Base-by-base conservation (phyloP, 352 stramenopile species). In the Phytophthora niederhauseri region DNA sequence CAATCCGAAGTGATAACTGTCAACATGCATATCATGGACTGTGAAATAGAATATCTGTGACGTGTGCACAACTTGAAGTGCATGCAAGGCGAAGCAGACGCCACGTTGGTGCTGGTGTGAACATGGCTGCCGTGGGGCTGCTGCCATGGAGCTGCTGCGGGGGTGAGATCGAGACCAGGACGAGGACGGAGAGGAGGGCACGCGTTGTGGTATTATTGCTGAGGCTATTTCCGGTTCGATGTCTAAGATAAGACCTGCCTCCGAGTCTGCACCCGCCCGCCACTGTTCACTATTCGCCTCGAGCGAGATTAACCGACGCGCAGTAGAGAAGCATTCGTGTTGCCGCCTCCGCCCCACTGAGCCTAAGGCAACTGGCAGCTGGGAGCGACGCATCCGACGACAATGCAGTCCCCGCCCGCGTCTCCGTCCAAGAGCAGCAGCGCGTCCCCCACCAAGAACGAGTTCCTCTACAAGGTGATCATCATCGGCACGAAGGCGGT, bases 401-500 rank as follows among this genome's bases (percentile, higher is more conserved):
- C 11, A 50, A 65, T 65, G 58, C 36, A 58, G 54, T 68, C 69
- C 20, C 28, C 65, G 55, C 31, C 60, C 17, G 53, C 67, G 30
- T 81, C 73, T 31, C 80, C 80, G 5, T 64, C 78, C 22, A 64
- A 64, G 19, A 64, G 57, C 57, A 55, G 57, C 56, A 49, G 31
- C n/a, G 73, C 64, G 51, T 86, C 80, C 14, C 80, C 76, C 6
- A 70, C 77, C 62, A 75, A 70, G 31, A 66, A 72, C 53, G 74
- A 89, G 65, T 76, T 75, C 24, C 55, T 87, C 43, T 89, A 89
- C 75, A 87, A 87, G 53, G 71, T 91, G 68, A 82, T 91, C 58
- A 62, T 91, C 51, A 89, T 88, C 53, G 82, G 82, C 11, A 88
- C 80, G 0, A 77, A 77, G 1, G 80, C 78, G 15, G 80, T 91